phyloP scores from a whole-genome alignment of 2,329 filamentous ascomycete genomes.

The Gnomoniopsis smithogilvyi region DNA sequence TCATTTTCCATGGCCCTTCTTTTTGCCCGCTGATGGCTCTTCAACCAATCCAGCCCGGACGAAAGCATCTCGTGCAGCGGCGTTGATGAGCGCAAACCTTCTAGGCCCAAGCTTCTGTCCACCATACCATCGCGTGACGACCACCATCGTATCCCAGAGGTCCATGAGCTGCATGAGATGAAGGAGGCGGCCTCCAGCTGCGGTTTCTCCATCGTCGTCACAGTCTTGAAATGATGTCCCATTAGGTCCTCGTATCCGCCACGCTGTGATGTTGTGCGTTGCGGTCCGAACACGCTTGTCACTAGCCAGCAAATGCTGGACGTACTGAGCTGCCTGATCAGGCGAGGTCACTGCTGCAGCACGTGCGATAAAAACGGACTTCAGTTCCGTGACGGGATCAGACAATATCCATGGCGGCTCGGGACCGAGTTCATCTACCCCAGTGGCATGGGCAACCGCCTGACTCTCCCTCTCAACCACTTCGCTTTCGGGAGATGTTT shows the following conservation, averaged over 20 bases:
- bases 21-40: constrained; percentile 43
- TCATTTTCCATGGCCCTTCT: constrained; percentile 37
- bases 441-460: not conserved
- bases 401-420: constrained; percentile 69
- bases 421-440: constrained; percentile 20
- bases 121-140: constrained; percentile 94
- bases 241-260: constrained; percentile 69
- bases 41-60: constrained; percentile 70
- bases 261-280: constrained; percentile 94
- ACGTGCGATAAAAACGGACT: constrained; percentile 83
- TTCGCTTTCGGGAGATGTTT: constrained; percentile 18
- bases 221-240: constrained; percentile 75
- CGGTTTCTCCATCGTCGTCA: constrained; percentile 93
- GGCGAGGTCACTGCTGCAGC: constrained; percentile 68
- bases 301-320: constrained; percentile 73
- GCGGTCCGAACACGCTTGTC: constrained; percentile 84
- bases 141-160: constrained; percentile 86
- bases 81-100: constrained; percentile 87
- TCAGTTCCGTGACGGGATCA: constrained; percentile 72
- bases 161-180: constrained; percentile 95
- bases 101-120: constrained; percentile 85
- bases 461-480: constrained; percentile 16
- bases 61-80: constrained; percentile 78
- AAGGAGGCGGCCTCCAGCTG: constrained; percentile 79
- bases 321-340: constrained; percentile 64